A percentile compares a stretch with the other conserved stretches of the same genome.
Conservation (phyloP, 495 filamentous ascomycete genomes). For the Daldinia decipiens region DNA sequence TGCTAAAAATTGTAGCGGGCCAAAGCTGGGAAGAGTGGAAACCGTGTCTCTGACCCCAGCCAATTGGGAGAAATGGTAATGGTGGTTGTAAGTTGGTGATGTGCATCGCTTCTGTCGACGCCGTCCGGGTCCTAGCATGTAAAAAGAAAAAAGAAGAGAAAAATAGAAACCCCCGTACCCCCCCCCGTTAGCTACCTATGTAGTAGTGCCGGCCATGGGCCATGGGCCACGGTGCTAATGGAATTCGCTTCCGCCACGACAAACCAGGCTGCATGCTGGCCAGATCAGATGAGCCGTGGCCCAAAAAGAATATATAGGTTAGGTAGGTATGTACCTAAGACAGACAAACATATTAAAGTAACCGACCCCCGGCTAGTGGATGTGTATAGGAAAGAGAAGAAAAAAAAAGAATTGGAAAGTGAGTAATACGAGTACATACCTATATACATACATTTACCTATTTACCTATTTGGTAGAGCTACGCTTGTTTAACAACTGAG, state of each 20-base stretch:
- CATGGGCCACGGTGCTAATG: constrained; percentile 29
- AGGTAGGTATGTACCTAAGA: constrained; percentile 14
- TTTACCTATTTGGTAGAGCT: constrained; percentile 8
- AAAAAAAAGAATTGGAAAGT: background rate
- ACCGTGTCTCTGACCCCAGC: constrained; percentile 24
- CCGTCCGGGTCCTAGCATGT: constrained; percentile 23
- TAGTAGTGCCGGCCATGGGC: background rate
- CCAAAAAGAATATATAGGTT: constrained; percentile 5
- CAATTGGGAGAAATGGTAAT: constrained; percentile 46
- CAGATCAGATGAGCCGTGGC: constrained; percentile 46
- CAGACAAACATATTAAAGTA: constrained; percentile 41
- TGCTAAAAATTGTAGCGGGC: constrained; percentile 27
- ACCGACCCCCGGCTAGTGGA: constrained; percentile 15
- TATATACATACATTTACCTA: too few species aligned
- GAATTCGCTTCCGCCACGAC: constrained; percentile 43
- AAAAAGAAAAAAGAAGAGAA: background rate
- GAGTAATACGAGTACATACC: constrained; percentile 5
- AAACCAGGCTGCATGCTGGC: constrained; percentile 37
- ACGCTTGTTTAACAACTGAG: constrained; percentile 12
- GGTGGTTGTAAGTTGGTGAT: constrained; percentile 40
- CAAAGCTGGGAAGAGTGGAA: constrained; percentile 36
- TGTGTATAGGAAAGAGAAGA: background rate
- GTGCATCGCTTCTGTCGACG: constrained; percentile 45
- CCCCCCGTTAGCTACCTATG: constrained; percentile 15
- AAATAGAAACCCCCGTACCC: background rate